A percentile compares a stretch with the other conserved stretches of the same genome.
These are phyloP conservation scores for Capronia americana DNA, from an alignment of 2,329 filamentous ascomycete species.

Conservation along the genomic window DNA sequence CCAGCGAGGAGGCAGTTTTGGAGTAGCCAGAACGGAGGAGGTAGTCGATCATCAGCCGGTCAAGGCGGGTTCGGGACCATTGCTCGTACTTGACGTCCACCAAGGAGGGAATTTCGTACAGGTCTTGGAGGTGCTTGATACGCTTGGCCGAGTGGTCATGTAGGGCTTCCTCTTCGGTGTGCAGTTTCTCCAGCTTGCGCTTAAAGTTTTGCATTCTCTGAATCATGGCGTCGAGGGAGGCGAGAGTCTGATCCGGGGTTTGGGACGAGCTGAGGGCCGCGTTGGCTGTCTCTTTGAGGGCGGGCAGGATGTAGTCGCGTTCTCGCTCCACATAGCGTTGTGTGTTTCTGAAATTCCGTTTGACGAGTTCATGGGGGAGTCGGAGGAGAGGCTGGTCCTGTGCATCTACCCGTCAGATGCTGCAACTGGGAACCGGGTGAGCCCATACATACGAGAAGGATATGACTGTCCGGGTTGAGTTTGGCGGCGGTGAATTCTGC, in stretches of 20 bases:
- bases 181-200: constrained; percentile 78
- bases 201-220: constrained; percentile 83
- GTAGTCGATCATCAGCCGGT: constrained; percentile 90
- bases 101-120: constrained; percentile 79
- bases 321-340: constrained; percentile 57
- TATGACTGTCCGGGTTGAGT: constrained; percentile 57
- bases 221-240: constrained; percentile 83
- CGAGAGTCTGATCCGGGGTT: constrained; percentile 73
- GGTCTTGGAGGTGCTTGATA: constrained; percentile 77
- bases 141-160: constrained; percentile 78
- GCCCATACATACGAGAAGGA: constrained; percentile 52
- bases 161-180: constrained; percentile 79
- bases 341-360: constrained; percentile 89
- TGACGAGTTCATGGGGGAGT: constrained; percentile 87
- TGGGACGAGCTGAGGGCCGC: constrained; percentile 69
- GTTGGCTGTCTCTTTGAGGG: constrained; percentile 62
- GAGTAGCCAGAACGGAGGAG: constrained; percentile 82
- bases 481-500: constrained; percentile 48
- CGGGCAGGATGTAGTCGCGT: constrained; percentile 53
- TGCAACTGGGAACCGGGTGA: constrained; percentile 11
- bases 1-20: constrained; percentile 76
- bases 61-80: constrained; percentile 82
- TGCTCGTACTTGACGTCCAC: constrained; percentile 92
- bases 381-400: constrained; percentile 94
- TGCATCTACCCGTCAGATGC: constrained; percentile 25